These are phyloP conservation scores for Xerocomellus amylosporus DNA, from an alignment of 768 basidiomycete genomes.

Conservation along the genomic window DNA sequence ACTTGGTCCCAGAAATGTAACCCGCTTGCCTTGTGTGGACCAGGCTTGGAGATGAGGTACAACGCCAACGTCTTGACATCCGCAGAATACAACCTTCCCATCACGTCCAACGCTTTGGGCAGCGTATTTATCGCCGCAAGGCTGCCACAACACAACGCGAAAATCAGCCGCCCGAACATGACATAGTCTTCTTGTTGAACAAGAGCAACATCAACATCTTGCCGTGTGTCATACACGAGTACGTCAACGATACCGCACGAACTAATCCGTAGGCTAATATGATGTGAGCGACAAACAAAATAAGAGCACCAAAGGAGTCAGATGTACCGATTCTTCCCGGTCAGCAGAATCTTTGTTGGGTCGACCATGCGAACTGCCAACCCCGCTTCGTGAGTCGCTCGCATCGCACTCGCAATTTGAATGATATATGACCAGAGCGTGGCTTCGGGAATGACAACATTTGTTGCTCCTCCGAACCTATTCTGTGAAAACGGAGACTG, in stretches of 20 bases:
- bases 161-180: constrained; percentile 81
- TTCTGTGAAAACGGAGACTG: constrained; percentile 37
- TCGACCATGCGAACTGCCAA: constrained; percentile 83
- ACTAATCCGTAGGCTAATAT: constrained; percentile 69
- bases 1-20: background rate
- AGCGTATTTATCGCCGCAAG: constrained; percentile 53
- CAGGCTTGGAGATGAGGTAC: constrained; percentile 73
- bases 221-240: constrained; percentile 67
- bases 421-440: constrained; percentile 91
- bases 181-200: constrained; percentile 87
- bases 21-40: constrained; percentile 53
- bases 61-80: constrained; percentile 81
- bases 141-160: constrained; percentile 74
- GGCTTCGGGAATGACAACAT: constrained; percentile 59
- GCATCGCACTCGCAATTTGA: constrained; percentile 86
- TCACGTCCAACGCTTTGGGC: constrained; percentile 72
- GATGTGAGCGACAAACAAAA: constrained; percentile 1
- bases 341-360: constrained; percentile 81
- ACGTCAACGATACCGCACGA: constrained; percentile 89
- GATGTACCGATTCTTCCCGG: constrained; percentile 79
- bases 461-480: constrained; percentile 33
- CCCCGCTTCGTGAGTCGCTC: constrained; percentile 77
- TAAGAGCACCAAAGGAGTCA: background rate
- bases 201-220: constrained; percentile 51
- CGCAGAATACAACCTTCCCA: constrained; percentile 68